These are phyloP conservation scores for Saccharomyces hybrid DNA, from an alignment of 1,139 yeast genomes.

Conservation along the genomic window DNA sequence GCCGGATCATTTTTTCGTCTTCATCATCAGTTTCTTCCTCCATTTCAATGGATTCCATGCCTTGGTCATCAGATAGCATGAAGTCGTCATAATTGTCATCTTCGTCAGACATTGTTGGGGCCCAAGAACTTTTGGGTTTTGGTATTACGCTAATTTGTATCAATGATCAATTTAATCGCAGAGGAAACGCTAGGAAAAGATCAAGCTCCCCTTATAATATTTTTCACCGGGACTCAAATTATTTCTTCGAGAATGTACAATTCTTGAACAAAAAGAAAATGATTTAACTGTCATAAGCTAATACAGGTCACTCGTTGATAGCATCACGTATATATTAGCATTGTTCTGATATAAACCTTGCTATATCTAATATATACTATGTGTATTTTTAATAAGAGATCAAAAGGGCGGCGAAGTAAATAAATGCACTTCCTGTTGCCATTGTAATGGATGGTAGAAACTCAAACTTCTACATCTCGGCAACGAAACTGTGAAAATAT, in stretches of 20 bases:
- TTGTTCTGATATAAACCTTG: too few relatives aligned
- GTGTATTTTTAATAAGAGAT: too few relatives aligned
- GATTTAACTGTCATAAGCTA: too few relatives aligned
- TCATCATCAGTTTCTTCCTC: constrained; percentile 22
- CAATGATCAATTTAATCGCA: neutral
- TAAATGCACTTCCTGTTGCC: too few relatives aligned
- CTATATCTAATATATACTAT: too few relatives aligned
- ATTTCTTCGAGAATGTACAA: neutral
- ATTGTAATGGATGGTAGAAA: too few relatives aligned
- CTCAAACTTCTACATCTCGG: too few relatives aligned
- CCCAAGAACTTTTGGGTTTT: neutral
- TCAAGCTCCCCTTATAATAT: neutral
- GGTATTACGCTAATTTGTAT: neutral
- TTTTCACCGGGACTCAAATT: neutral
- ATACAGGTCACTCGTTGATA: too few relatives aligned
- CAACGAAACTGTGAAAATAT: too few relatives aligned
- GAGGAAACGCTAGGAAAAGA: neutral
- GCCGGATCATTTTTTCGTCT: constrained; percentile 11
- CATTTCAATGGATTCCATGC: constrained; percentile 20
- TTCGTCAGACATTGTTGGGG: constrained; percentile 2
- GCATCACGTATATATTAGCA: too few relatives aligned
- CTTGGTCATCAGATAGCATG: constrained; percentile 36
- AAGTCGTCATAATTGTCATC: constrained; percentile 30
- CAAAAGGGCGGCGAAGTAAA: too few relatives aligned
- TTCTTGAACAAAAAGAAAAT: too few relatives aligned